phyloP scores from a whole-genome alignment of 495 filamentous ascomycete species.

The Trichoderma reesei region DNA sequence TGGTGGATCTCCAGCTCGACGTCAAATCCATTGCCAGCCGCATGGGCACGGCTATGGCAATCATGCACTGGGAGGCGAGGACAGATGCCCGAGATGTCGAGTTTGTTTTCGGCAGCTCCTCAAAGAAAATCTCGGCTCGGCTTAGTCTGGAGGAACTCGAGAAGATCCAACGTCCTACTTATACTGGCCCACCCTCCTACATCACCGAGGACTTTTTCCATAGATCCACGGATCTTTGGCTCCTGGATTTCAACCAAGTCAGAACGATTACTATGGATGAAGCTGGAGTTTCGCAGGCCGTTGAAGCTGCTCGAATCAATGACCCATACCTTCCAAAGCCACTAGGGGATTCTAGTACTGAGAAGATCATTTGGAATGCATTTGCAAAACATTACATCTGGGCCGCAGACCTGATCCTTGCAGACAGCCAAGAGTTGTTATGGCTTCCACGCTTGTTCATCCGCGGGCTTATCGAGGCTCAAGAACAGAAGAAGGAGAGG shows the following conservation, averaged over 20 bases:
- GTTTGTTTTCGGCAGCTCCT: constrained; percentile 16
- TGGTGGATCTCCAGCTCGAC: constrained; percentile 13
- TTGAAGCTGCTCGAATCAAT: constrained; percentile 17
- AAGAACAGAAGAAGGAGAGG: background rate
- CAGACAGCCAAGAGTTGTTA: background rate
- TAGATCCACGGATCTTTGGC: constrained; percentile 16
- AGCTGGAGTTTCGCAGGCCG: constrained; percentile 16
- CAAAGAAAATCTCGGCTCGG: background rate
- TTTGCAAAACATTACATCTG: background rate
- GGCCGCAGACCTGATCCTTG: background rate
- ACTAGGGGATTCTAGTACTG: background rate
- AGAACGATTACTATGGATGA: constrained; percentile 18
- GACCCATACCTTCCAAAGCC: constrained; percentile 20
- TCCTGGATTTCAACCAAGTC: constrained; percentile 24
- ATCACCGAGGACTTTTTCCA: constrained; percentile 13
- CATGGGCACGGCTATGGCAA: constrained; percentile 14
- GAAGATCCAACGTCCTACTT: constrained; percentile 6
- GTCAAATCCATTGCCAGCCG: constrained; percentile 6
- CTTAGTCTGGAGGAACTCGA: constrained; percentile 2
- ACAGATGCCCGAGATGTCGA: constrained; percentile 16
- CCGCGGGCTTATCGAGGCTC: background rate
- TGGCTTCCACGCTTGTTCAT: background rate
- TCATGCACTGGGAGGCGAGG: constrained; percentile 16
- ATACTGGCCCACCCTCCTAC: constrained; percentile 14
- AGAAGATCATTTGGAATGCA: background rate